Evolutionary conservation across 2,329 filamentous ascomycete genomes (phyloP).

Genomic region (Verticillium tricorpus): DNA sequence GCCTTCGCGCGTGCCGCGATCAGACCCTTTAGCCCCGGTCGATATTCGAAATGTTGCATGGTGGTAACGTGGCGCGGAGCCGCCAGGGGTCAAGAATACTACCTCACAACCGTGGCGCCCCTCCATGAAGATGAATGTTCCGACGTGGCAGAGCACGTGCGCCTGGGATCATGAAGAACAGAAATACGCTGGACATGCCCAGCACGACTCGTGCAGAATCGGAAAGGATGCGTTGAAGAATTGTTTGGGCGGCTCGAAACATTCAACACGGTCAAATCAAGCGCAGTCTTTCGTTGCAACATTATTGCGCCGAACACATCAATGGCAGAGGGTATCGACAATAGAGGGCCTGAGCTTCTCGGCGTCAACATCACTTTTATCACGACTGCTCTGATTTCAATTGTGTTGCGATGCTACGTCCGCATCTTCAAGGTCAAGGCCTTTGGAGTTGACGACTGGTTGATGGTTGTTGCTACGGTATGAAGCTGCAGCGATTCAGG

Average conservation of each 20-base stretch:
- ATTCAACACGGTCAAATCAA: neutral
- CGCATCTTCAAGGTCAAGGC: slow-evolving; percentile 28
- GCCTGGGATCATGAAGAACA: neutral
- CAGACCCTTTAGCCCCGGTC: neutral
- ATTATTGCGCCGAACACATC: neutral
- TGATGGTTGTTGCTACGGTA: slow-evolving; percentile 31
- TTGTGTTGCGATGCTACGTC: slow-evolving; percentile 27
- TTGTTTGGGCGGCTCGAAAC: neutral
- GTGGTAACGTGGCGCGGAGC: neutral
- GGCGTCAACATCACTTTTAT: slow-evolving; percentile 25
- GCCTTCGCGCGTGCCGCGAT: neutral
- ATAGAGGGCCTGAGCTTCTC: slow-evolving; percentile 28
- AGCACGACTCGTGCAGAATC: neutral
- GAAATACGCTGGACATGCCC: neutral
- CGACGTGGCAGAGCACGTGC: neutral
- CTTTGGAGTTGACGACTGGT: slow-evolving; percentile 34
- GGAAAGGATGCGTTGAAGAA: neutral
- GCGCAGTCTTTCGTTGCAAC: too few relatives aligned
- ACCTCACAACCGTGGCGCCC: neutral
- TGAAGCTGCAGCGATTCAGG: slow-evolving; percentile 5
- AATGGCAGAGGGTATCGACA: slow-evolving; percentile 10
- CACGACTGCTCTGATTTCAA: slow-evolving; percentile 19
- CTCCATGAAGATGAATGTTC: neutral
- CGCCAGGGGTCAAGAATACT: neutral
- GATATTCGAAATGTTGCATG: neutral